Percentiles rank a stretch among this genome's conserved stretches.
These are phyloP conservation scores for Hanseniaspora uvarum DNA, from an alignment of 1,139 yeast species.

Conservation along the genomic window DNA sequence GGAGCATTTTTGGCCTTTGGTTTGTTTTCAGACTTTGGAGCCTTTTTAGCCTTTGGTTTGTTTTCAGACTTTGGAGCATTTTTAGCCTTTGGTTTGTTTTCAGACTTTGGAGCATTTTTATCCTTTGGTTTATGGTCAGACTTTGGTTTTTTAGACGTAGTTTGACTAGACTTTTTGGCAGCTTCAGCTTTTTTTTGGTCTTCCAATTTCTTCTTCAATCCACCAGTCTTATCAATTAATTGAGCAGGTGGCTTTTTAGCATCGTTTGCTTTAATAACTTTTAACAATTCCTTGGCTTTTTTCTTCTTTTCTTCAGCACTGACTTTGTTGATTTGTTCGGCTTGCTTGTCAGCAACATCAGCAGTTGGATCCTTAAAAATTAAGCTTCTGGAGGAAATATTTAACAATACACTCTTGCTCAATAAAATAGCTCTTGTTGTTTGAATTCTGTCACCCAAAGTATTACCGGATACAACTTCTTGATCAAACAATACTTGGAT, in stretches of 20 bases:
- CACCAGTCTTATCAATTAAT: slow-evolving; percentile 3
- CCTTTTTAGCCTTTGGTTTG: background rate
- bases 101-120: background rate
- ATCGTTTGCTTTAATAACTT: slow-evolving; percentile 24
- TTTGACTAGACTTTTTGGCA: slow-evolving; percentile 30
- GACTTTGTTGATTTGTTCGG: slow-evolving; percentile 17
- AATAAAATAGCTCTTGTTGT: slow-evolving; percentile 76
- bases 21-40: background rate
- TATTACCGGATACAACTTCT: slow-evolving; percentile 73
- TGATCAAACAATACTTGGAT: slow-evolving; percentile 71
- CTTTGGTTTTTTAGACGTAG: slow-evolving; percentile 28
- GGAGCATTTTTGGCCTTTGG: background rate
- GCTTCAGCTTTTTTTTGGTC: slow-evolving; percentile 21
- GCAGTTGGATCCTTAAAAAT: slow-evolving; percentile 55
- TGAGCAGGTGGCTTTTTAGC: slow-evolving; percentile 14
- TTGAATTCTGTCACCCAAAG: slow-evolving; percentile 62
- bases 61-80: background rate
- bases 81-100: background rate
- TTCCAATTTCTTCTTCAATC: background rate
- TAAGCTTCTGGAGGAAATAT: slow-evolving; percentile 62
- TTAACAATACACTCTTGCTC: slow-evolving; percentile 73
- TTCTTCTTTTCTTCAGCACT: slow-evolving; percentile 20
- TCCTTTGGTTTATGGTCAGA: slow-evolving; percentile 11
- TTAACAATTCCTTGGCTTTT: slow-evolving; percentile 27
- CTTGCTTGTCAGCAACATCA: slow-evolving; percentile 22